A percentile compares a stretch with the other conserved stretches of the same genome.
Conservation (phyloP, 805 yeast species). For the Ogataea degrootiae region DNA sequence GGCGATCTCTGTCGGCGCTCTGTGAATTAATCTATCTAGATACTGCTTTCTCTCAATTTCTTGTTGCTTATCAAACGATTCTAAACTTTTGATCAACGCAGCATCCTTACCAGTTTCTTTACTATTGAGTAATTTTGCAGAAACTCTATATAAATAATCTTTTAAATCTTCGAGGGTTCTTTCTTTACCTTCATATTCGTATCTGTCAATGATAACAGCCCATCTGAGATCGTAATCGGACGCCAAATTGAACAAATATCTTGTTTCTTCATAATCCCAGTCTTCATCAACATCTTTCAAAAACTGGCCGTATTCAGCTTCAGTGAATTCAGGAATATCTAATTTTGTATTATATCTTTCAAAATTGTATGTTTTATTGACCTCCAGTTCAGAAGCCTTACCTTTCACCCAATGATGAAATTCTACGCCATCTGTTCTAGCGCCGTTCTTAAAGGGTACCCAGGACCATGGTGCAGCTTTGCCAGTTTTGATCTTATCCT, state of each 20-base stretch:
- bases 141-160: conserved; percentile 70
- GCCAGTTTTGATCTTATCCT: conserved; percentile 55
- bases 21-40: conserved; percentile 63
- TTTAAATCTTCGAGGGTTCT: conserved; percentile 76
- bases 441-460: conserved; percentile 52
- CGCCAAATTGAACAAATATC: conserved; percentile 70
- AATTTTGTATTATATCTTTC: conserved; percentile 68
- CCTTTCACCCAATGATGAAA: conserved; percentile 89
- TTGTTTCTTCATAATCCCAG: conserved; percentile 80
- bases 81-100: conserved; percentile 54
- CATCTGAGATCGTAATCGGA: conserved; percentile 57
- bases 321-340: conserved; percentile 65
- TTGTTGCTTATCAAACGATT: conserved; percentile 57
- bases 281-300: conserved; percentile 28
- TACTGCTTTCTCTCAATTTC: conserved; percentile 81
- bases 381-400: conserved; percentile 29
- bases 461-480: conserved; percentile 83
- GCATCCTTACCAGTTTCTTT: conserved; percentile 37
- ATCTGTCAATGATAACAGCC: conserved; percentile 64
- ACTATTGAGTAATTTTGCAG: conserved; percentile 46
- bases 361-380: conserved; percentile 52
- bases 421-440: conserved; percentile 45
- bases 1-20: conserved; percentile 96
- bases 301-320: conserved; percentile 51
- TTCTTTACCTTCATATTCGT: conserved; percentile 27